A percentile compares a stretch with the other conserved stretches of the same genome.
phyloP scores from a whole-genome alignment of 352 stramenopile species.

The Aphanomyces cochlioides region DNA sequence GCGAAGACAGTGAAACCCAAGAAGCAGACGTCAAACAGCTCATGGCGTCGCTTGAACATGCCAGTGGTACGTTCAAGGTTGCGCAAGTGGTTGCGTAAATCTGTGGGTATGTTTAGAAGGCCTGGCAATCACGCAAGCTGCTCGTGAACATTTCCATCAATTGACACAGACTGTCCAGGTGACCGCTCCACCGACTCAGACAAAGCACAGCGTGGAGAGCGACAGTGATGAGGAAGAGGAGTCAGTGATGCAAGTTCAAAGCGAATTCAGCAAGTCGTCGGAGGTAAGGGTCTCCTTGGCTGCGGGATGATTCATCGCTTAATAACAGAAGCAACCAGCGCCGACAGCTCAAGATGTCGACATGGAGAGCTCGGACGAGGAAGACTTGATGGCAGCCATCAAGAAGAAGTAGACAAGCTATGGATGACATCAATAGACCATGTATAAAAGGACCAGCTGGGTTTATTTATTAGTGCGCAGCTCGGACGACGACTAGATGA shows the following conservation, averaged over 20 bases:
- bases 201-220: conserved; percentile 30
- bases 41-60: conserved; percentile 63
- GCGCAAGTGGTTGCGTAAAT: background rate
- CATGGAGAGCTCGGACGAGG: conserved; percentile 49
- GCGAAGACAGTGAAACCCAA: conserved; percentile 52
- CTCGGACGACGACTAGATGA: background rate
- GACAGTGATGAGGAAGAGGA: conserved; percentile 75
- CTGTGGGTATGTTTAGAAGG: conserved; percentile 14
- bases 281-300: background rate
- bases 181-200: conserved; percentile 8
- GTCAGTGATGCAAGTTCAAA: conserved; percentile 57
- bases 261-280: conserved; percentile 47
- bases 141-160: conserved; percentile 56
- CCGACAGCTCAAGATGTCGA: conserved; percentile 31
- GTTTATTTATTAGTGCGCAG: background rate
- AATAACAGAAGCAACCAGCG: conserved; percentile 26
- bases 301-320: conserved; percentile 25
- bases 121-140: conserved; percentile 40
- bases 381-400: conserved; percentile 66
- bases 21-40: conserved; percentile 70
- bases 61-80: conserved; percentile 40
- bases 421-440: conserved; percentile 1
- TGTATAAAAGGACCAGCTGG: conserved; percentile 1
- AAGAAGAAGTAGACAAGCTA: conserved; percentile 52
- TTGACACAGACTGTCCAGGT: conserved; percentile 50